Conservation (phyloP, 2,329 filamentous ascomycete species). For the Aspergillus uvarum region DNA sequence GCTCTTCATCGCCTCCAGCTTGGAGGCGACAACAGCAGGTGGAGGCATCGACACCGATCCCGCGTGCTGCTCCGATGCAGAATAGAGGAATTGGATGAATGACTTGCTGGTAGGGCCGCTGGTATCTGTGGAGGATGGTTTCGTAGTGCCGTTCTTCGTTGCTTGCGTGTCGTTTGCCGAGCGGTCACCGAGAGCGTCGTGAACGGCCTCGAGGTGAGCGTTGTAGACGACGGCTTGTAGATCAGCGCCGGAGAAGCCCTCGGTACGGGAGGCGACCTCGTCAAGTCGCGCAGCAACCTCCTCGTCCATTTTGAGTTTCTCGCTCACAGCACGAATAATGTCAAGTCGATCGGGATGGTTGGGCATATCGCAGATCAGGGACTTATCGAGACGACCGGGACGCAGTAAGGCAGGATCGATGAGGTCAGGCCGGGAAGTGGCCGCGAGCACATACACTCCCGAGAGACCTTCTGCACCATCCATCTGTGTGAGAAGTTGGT, state of each 20-base stretch:
- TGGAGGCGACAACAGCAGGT: constrained; percentile 74
- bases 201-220: constrained; percentile 93
- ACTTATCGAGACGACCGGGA: constrained; percentile 91
- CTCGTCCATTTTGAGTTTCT: constrained; percentile 71
- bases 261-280: constrained; percentile 76
- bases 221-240: constrained; percentile 94
- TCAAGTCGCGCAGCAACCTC: constrained; percentile 63
- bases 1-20: constrained; percentile 75
- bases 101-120: constrained; percentile 41
- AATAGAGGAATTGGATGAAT: constrained; percentile 84
- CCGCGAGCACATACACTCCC: constrained; percentile 94
- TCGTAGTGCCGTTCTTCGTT: constrained; percentile 27
- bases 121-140: constrained; percentile 33
- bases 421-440: constrained; percentile 87
- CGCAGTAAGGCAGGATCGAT: constrained; percentile 92
- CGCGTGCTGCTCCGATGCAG: constrained; percentile 54
- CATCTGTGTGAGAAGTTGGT: constrained; percentile 98
- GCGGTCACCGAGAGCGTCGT: constrained; percentile 74
- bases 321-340: constrained; percentile 80
- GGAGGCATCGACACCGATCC: constrained; percentile 66
- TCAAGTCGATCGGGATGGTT: constrained; percentile 76
- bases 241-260: constrained; percentile 92
- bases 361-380: constrained; percentile 86
- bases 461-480: constrained; percentile 93
- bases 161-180: constrained; percentile 47